These are phyloP conservation scores for Oryza rufipogon DNA, from an alignment of 176 grass and related monocot genomes.

Conservation along the genomic window DNA sequence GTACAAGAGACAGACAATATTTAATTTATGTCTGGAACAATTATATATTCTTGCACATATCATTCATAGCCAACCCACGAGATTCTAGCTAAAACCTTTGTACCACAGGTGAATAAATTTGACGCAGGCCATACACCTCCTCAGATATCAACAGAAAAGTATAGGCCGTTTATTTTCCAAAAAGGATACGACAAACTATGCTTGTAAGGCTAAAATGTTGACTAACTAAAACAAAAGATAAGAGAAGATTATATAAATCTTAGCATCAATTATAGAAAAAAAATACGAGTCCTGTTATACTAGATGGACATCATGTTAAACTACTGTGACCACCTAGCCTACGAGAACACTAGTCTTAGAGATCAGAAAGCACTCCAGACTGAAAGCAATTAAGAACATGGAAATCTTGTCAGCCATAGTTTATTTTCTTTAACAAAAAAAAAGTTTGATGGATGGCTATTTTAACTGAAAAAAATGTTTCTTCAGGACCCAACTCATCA, in stretches of 20 bases:
- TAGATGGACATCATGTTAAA: neutral
- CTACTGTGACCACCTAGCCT: neutral
- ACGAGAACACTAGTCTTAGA: neutral
- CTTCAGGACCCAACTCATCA: neutral
- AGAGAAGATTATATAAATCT: neutral
- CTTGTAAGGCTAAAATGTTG: neutral
- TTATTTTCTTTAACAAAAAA: neutral
- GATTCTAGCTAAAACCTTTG: neutral
- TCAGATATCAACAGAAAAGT: neutral
- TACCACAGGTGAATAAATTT: neutral
- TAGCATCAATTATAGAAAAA: neutral
- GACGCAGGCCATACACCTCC: neutral
- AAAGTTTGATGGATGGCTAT: neutral
- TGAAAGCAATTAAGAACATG: slow-evolving; percentile 6
- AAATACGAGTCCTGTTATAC: neutral
- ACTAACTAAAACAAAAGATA: neutral
- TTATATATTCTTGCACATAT: slow-evolving; percentile 13
- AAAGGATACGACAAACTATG: neutral
- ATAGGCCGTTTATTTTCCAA: neutral
- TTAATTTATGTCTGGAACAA: neutral
- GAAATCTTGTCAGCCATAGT: neutral
- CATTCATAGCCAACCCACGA: slow-evolving; percentile 22
- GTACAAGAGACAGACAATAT: neutral
- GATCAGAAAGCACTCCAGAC: neutral
- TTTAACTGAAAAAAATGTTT: neutral